phyloP scores from a whole-genome alignment of 192 early-diverging fungal genomes.

The Phlyctochytrium arcticum region DNA sequence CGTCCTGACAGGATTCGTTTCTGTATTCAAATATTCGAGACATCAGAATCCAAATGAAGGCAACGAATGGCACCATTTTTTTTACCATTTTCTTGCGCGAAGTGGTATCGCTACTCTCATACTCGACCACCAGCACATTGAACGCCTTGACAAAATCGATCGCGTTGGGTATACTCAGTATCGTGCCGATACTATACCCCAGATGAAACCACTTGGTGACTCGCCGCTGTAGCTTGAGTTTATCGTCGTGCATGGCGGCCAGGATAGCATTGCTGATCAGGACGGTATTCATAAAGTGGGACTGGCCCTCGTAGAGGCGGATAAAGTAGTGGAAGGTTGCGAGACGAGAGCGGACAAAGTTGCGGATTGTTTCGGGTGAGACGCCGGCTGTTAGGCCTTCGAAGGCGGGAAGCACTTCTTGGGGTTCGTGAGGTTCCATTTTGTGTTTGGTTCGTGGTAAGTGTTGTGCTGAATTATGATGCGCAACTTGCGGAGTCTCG shows the following conservation, averaged over 20 bases:
- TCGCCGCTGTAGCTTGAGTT: constrained; percentile 2
- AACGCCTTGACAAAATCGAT: constrained; percentile 35
- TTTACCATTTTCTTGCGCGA: constrained; percentile 18
- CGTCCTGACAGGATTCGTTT: constrained; percentile 25
- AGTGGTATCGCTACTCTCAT: constrained; percentile 21
- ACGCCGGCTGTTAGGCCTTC: neutral
- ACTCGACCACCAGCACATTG: constrained; percentile 31
- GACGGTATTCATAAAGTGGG: constrained; percentile 20
- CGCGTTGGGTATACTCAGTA: constrained; percentile 26
- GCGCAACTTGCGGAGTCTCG: no score
- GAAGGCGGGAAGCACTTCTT: no score
- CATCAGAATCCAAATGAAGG: neutral
- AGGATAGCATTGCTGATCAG: neutral
- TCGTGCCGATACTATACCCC: constrained; percentile 30
- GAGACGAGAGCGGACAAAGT: constrained; percentile 11
- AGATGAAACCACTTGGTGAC: constrained; percentile 27
- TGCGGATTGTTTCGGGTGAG: neutral
- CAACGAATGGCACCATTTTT: neutral
- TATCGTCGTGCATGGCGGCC: constrained; percentile 3
- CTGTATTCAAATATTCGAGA: neutral
- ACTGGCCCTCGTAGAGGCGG: constrained; percentile 10
- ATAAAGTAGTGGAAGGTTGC: constrained; percentile 19
- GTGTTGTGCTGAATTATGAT: no score
- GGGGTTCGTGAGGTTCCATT: no score
- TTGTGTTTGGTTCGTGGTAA: no score